These are phyloP conservation scores for Nigrospora oryzae DNA, from an alignment of 2,329 filamentous ascomycete genomes.

Conservation along the genomic window DNA sequence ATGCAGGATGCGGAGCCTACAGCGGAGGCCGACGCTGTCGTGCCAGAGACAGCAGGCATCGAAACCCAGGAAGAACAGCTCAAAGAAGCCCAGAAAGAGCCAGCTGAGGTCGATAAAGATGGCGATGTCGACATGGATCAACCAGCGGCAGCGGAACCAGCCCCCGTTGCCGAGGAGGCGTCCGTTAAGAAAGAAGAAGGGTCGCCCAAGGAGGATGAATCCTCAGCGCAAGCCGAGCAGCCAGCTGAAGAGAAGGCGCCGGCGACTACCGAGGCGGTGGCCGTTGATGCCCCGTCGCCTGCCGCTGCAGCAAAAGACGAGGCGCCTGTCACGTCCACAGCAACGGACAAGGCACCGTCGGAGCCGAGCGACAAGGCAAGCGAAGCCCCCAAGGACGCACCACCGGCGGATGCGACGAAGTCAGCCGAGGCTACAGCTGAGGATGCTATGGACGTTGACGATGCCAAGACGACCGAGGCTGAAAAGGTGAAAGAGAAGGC, in stretches of 20 bases:
- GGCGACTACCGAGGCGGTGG: not conserved
- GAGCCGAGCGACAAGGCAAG: not conserved
- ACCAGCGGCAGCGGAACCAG: slow-evolving; percentile 21
- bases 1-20: slow-evolving; percentile 17
- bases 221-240: not conserved
- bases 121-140: slow-evolving; percentile 45
- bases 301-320: not conserved
- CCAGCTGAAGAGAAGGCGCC: not conserved
- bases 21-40: slow-evolving; percentile 7
- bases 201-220: not conserved
- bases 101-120: slow-evolving; percentile 31
- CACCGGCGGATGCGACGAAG: not conserved
- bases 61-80: slow-evolving; percentile 14
- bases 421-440: not conserved
- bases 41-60: slow-evolving; percentile 8
- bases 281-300: not conserved
- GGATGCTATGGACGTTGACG: slow-evolving; percentile 2
- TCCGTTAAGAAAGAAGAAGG: slow-evolving; percentile 28
- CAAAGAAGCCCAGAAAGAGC: slow-evolving; percentile 10
- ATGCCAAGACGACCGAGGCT: not conserved
- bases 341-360: slow-evolving; percentile 1
- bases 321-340: not conserved
- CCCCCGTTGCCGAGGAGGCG: slow-evolving; percentile 4
- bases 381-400: not conserved
- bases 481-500: slow-evolving; percentile 5